Percentiles rank a stretch among this genome's conserved stretches.
Evolutionary conservation across 73 alveolate genomes (phyloP).

Genomic region (Tetrahymena borealis): DNA sequence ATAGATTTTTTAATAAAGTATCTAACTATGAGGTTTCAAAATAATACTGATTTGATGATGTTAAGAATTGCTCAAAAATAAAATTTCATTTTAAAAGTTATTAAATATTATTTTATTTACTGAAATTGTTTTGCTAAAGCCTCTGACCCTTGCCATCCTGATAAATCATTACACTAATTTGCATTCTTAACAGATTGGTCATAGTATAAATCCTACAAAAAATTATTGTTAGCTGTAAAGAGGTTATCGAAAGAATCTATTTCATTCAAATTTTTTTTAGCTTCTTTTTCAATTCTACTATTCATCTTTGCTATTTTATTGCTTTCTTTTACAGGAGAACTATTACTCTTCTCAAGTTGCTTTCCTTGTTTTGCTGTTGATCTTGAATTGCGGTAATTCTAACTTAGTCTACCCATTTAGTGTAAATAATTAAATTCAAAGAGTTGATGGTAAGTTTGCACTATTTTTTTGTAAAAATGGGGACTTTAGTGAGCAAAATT

Average conservation of each 20-base stretch:
- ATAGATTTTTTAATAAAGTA: too few relatives aligned
- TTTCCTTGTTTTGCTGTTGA: background rate
- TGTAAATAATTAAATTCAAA: background rate
- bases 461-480: too few relatives aligned
- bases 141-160: background rate
- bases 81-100: background rate
- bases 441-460: background rate
- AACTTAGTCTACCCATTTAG: background rate
- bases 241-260: background rate
- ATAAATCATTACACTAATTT: background rate
- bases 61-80: too few relatives aligned
- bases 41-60: too few relatives aligned
- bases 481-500: too few relatives aligned
- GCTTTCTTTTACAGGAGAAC: background rate
- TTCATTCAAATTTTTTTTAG: background rate
- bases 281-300: background rate
- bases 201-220: background rate
- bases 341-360: background rate
- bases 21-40: too few relatives aligned
- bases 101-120: background rate
- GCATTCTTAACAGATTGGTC: background rate
- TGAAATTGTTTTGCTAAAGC: background rate
- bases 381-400: background rate
- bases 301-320: background rate
- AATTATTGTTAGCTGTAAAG: background rate